Conservation (phyloP, 495 filamentous ascomycete species). For the Talaromyces liani region DNA sequence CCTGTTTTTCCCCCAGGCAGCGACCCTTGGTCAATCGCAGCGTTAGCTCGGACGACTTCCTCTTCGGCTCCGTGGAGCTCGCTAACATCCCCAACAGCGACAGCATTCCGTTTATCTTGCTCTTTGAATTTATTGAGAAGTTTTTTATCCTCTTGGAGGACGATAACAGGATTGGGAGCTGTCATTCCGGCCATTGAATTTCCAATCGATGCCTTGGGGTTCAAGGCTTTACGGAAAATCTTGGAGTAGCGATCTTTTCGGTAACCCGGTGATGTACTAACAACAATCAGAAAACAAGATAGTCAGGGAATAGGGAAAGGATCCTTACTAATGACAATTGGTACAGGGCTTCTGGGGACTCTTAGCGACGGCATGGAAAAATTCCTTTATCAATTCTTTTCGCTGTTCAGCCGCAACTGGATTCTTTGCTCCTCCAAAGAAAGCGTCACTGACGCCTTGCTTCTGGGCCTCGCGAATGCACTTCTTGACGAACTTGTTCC, state of each 20-base stretch:
- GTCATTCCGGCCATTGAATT: slow-evolving; percentile 67
- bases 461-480: slow-evolving; percentile 50
- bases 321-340: slow-evolving; percentile 60
- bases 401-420: slow-evolving; percentile 73
- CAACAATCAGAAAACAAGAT: slow-evolving; percentile 13
- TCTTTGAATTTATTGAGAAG: slow-evolving; percentile 26
- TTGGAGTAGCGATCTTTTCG: slow-evolving; percentile 83
- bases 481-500: slow-evolving; percentile 63
- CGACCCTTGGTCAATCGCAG: slow-evolving; percentile 18
- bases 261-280: slow-evolving; percentile 64
- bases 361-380: slow-evolving; percentile 59
- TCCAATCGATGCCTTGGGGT: slow-evolving; percentile 58
- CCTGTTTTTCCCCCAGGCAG: slow-evolving; percentile 16
- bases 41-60: slow-evolving; percentile 57
- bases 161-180: slow-evolving; percentile 52
- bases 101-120: slow-evolving; percentile 10
- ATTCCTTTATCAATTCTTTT: slow-evolving; percentile 66
- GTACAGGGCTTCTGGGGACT: slow-evolving; percentile 51
- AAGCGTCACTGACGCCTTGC: slow-evolving; percentile 35
- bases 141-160: slow-evolving; percentile 34
- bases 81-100: slow-evolving; percentile 18
- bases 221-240: slow-evolving; percentile 80
- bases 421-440: slow-evolving; percentile 60
- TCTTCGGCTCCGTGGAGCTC: slow-evolving; percentile 55
- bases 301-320: neutral